These are phyloP conservation scores for Funneliformis caledonium DNA, from an alignment of 371 early-diverging fungal genomes.

Conservation along the genomic window DNA sequence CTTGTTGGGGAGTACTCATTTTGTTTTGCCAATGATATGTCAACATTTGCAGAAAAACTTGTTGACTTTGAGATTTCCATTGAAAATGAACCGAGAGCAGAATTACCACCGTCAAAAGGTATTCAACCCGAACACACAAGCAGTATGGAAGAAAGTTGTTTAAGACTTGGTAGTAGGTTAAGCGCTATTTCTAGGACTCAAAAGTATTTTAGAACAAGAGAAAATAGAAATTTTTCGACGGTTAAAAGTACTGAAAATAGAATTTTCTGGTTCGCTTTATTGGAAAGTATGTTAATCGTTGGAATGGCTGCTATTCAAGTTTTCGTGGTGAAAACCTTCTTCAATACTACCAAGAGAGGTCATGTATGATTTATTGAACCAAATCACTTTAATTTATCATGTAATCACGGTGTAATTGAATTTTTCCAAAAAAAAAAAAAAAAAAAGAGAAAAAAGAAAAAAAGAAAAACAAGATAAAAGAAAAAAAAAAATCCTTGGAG, in stretches of 20 bases:
- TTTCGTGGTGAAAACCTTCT: slow-evolving; percentile 78
- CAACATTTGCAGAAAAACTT: slow-evolving; percentile 89
- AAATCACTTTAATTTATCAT: too few relatives aligned
- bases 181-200: slow-evolving; percentile 74
- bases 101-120: slow-evolving; percentile 47
- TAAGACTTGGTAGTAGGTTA: slow-evolving; percentile 61
- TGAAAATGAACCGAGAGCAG: slow-evolving; percentile 76
- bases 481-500: too few relatives aligned
- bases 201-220: slow-evolving; percentile 83
- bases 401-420: too few relatives aligned
- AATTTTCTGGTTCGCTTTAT: slow-evolving; percentile 87
- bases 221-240: slow-evolving; percentile 87
- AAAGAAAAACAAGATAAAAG: too few relatives aligned
- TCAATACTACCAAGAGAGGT: slow-evolving; percentile 65
- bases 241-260: slow-evolving; percentile 82
- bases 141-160: slow-evolving; percentile 69
- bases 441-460: too few relatives aligned
- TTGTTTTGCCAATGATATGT: slow-evolving; percentile 92
- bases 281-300: slow-evolving; percentile 76
- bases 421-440: too few relatives aligned
- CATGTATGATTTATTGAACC: slow-evolving; percentile 53
- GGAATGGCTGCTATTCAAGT: slow-evolving; percentile 86
- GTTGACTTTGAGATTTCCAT: slow-evolving; percentile 90
- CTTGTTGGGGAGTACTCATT: slow-evolving; percentile 86
- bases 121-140: slow-evolving; percentile 57